Evolutionary conservation across 768 basidiomycete genomes (phyloP).

Genomic region (Serendipita sp.): DNA sequence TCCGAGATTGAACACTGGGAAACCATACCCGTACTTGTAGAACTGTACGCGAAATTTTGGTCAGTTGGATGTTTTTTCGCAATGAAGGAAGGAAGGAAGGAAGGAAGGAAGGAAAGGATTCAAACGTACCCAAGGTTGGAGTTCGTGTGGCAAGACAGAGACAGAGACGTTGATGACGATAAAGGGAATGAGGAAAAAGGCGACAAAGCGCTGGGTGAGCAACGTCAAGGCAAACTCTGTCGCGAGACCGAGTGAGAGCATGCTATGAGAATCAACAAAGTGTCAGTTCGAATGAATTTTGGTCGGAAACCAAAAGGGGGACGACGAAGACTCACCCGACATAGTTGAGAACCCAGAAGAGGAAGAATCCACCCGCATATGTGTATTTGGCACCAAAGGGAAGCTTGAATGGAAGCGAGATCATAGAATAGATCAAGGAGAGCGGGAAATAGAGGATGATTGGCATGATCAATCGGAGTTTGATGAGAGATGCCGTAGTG

Average conservation of each 20-base stretch:
- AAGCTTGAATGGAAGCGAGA: slow-evolving; percentile 27
- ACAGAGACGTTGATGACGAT: slow-evolving; percentile 35
- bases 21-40: slow-evolving; percentile 44
- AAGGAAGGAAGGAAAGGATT: not conserved
- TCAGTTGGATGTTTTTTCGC: not conserved
- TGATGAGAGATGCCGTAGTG: slow-evolving; percentile 20
- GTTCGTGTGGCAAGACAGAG: slow-evolving; percentile 36
- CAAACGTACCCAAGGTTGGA: slow-evolving; percentile 13
- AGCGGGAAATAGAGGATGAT: slow-evolving; percentile 22
- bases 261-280: slow-evolving; percentile 3
- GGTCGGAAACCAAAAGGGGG: not conserved
- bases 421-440: slow-evolving; percentile 26
- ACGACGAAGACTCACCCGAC: slow-evolving; percentile 11
- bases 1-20: slow-evolving; percentile 58
- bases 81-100: too few species aligned
- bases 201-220: slow-evolving; percentile 20
- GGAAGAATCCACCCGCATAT: slow-evolving; percentile 20
- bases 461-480: slow-evolving; percentile 21
- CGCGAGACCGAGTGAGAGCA: slow-evolving; percentile 19
- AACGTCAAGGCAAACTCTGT: slow-evolving; percentile 22
- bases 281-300: too few species aligned
- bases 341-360: slow-evolving; percentile 21
- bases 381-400: slow-evolving; percentile 25
- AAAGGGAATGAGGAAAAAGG: slow-evolving; percentile 38
- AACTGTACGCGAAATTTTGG: slow-evolving; percentile 7